A percentile compares a stretch with the other conserved stretches of the same genome.
phyloP scores from a whole-genome alignment of 2,329 filamentous ascomycete species.

The Claviceps maximensis region DNA sequence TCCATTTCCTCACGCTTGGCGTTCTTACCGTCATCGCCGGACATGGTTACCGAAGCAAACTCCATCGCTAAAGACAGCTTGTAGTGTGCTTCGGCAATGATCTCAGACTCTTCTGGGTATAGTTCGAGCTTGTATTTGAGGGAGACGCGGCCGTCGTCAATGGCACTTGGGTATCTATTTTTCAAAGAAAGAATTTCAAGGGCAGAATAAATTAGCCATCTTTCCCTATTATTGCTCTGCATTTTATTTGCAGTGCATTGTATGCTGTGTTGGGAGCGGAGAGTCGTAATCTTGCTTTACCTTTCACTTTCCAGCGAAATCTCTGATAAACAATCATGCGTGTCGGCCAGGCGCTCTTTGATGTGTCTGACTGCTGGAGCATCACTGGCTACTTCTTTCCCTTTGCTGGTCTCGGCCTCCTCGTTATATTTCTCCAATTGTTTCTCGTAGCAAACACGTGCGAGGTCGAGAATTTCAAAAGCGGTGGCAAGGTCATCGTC shows the following conservation, averaged over 20 bases:
- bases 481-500: slow-evolving; percentile 65
- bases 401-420: slow-evolving; percentile 24
- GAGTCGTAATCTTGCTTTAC: slow-evolving; percentile 22
- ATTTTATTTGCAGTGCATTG: neutral
- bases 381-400: slow-evolving; percentile 29
- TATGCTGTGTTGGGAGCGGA: neutral
- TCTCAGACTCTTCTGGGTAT: slow-evolving; percentile 66
- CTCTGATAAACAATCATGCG: slow-evolving; percentile 85
- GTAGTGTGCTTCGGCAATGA: slow-evolving; percentile 89
- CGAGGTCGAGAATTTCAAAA: slow-evolving; percentile 73
- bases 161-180: slow-evolving; percentile 64
- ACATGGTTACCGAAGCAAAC: slow-evolving; percentile 67
- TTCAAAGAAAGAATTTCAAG: neutral
- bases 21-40: slow-evolving; percentile 33
- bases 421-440: slow-evolving; percentile 29
- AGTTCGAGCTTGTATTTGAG: slow-evolving; percentile 68
- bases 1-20: slow-evolving; percentile 43
- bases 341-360: slow-evolving; percentile 82
- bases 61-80: slow-evolving; percentile 92
- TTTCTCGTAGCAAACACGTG: slow-evolving; percentile 52
- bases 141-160: slow-evolving; percentile 66
- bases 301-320: slow-evolving; percentile 95
- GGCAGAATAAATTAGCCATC: neutral
- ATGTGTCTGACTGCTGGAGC: slow-evolving; percentile 40
- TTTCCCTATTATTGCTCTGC: neutral